Conservation (phyloP, 2,329 filamentous ascomycete species). For the Pseudogymnoascus sp. region DNA sequence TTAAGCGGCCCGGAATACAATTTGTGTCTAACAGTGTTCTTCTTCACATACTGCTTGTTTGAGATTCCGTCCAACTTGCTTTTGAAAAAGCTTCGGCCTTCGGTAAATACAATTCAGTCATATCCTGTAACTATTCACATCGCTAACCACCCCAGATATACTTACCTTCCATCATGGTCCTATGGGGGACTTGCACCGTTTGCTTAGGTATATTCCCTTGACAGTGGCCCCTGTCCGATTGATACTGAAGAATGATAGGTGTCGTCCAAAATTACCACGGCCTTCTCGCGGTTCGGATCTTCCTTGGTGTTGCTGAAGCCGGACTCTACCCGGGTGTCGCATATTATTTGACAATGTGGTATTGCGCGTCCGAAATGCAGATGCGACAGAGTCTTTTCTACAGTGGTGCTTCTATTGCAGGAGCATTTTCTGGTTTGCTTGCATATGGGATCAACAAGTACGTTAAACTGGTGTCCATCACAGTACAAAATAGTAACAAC, state of each 20-base stretch:
- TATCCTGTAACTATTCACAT: not conserved
- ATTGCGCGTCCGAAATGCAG: constrained; percentile 46
- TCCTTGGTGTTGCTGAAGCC: constrained; percentile 21
- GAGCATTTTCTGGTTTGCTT: constrained; percentile 40
- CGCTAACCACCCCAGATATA: constrained; percentile 31
- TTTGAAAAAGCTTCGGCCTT: constrained; percentile 48
- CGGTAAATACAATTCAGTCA: not conserved
- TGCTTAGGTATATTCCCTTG: constrained; percentile 37
- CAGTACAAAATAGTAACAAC: not conserved
- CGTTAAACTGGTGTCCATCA: not conserved
- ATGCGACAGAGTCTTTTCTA: constrained; percentile 36
- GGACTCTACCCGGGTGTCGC: constrained; percentile 29
- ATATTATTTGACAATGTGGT: constrained; percentile 50
- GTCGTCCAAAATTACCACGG: constrained; percentile 57
- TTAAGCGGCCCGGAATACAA: constrained; percentile 15
- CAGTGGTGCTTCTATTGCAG: constrained; percentile 31
- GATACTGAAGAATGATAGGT: constrained; percentile 54
- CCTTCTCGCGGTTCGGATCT: constrained; percentile 38
- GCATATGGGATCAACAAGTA: constrained; percentile 36
- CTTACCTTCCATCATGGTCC: constrained; percentile 36
- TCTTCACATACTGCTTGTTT: constrained; percentile 50
- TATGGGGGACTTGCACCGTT: constrained; percentile 45
- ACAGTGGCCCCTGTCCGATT: constrained; percentile 49
- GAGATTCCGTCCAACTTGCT: constrained; percentile 60
- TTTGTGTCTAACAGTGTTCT: constrained; percentile 35